Base-by-base conservation (phyloP, 1,284 basidiomycete species). In the Trichosporon sp. region DNA sequence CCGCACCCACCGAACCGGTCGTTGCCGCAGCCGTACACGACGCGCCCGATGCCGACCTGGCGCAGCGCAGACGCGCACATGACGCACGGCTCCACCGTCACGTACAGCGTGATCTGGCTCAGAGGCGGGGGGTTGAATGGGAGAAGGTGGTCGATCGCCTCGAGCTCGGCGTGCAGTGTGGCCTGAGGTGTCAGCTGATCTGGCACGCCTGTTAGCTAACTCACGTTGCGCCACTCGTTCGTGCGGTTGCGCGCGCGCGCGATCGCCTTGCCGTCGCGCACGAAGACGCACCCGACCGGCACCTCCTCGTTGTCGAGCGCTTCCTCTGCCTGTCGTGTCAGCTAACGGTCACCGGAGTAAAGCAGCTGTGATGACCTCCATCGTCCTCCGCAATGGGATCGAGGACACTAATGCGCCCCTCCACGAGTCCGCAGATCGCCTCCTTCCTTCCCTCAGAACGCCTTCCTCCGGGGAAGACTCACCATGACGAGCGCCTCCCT, bases 71-170 rank as follows among this genome's bases (percentile, higher is more conserved):
- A 93, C 4, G 95, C 93, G 75, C 97, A 99, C 97, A 99, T 99
- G 78, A 99, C 93, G 82, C 97, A 99, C 0, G 97, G 97, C 83
- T 99, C 97, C 66, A 99, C 95, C 0, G 97, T 99, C 66, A 99
- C 97, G 81, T 99, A 99, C 21, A 99, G 88, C 2, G 89, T 93
- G 25, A 93, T 95, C 13, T 88, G 86, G 1, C 87, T 86, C 53
- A 98, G 87, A 3, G 93, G 91, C 83, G 64, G 79, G 62, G 75
- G 86, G 81, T 80, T 75, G 76, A 89, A 86, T 0, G 89, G 86
- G 13, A 98, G 85, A 72, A 99, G 94, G 75, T 87, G 86, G 80
- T 97, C 94, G 75, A 99, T 95, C 0, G 97, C 96, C 82, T 98
- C 97, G 21, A 99, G 89, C 83, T 99, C 97, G 53, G 97, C 96